Evolutionary conservation across 441 rosid species (phyloP).

Genomic region (Sinapis alba): DNA sequence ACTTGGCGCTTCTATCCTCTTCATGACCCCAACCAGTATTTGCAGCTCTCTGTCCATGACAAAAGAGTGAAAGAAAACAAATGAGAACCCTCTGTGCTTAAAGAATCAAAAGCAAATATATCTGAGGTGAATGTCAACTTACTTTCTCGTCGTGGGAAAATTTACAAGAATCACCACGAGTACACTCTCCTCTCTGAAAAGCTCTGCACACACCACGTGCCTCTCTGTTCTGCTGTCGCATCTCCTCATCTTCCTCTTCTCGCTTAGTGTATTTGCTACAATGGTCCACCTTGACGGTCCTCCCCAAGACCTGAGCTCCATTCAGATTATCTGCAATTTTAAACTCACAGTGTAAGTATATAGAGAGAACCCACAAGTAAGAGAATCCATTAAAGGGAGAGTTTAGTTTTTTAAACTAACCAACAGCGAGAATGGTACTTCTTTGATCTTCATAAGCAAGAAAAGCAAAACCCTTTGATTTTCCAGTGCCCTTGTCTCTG

Average conservation of each 20-base stretch:
- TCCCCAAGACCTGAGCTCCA: constrained; percentile 74
- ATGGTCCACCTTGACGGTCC: constrained; percentile 80
- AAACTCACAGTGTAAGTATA: constrained; percentile 5
- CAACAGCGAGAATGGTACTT: constrained; percentile 89
- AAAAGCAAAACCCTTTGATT: constrained; percentile 90
- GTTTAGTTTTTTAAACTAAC: constrained; percentile 41
- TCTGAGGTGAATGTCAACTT: constrained; percentile 15
- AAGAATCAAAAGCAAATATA: background rate
- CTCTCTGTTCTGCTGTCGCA: constrained; percentile 64
- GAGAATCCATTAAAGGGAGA: background rate
- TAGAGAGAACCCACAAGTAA: background rate
- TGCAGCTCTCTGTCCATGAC: constrained; percentile 79
- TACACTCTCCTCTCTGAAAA: constrained; percentile 92
- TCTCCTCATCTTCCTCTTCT: constrained; percentile 92
- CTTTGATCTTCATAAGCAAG: constrained; percentile 93
- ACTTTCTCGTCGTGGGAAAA: constrained; percentile 91
- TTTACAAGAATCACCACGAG: constrained; percentile 84
- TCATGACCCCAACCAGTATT: constrained; percentile 91
- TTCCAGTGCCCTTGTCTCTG: constrained; percentile 89
- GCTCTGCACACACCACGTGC: constrained; percentile 92
- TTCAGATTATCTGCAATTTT: constrained; percentile 71
- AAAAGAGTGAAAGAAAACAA: constrained; percentile 17
- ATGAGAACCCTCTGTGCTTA: no score
- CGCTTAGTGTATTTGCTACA: constrained; percentile 66
- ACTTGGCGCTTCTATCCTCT: constrained; percentile 59